These are phyloP conservation scores for Paralagenidium karlingii DNA, from an alignment of 352 stramenopile species.

Conservation along the genomic window DNA sequence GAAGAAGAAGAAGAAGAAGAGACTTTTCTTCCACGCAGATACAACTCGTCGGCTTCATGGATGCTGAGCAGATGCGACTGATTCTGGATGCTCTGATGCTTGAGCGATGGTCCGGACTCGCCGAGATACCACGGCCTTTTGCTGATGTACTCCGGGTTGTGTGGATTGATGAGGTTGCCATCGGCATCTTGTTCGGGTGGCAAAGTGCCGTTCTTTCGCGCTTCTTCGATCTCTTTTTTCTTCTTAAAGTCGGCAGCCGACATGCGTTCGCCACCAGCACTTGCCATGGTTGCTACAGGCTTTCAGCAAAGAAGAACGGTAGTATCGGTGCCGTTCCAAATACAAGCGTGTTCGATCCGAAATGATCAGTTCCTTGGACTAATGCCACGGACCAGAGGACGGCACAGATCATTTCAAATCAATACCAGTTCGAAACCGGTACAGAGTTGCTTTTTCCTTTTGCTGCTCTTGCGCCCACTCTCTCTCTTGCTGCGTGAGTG, in stretches of 20 bases:
- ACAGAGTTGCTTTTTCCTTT: no score
- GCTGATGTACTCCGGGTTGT: constrained; percentile 99
- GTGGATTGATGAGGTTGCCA: constrained; percentile 97
- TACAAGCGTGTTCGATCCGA: no score
- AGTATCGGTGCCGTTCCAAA: no score
- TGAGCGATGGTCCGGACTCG: constrained; percentile 86
- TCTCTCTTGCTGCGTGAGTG: no score
- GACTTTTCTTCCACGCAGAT: constrained; percentile 26
- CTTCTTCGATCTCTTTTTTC: constrained; percentile 84
- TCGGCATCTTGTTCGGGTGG: constrained; percentile 82
- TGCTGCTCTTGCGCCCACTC: no score
- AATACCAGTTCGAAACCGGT: no score
- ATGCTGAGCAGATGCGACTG: constrained; percentile 85
- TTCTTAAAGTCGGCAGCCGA: constrained; percentile 75
- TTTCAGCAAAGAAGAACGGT: no score
- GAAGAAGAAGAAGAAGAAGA: no score
- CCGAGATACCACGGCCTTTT: constrained; percentile 98
- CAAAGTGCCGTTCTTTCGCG: constrained; percentile 79
- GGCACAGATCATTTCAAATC: no score
- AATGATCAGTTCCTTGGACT: no score
- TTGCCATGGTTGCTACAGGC: constrained; percentile 25
- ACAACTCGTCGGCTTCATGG: constrained; percentile 80
- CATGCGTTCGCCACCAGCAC: constrained; percentile 48
- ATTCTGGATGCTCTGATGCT: constrained; percentile 90
- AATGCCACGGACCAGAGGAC: no score